phyloP scores from a whole-genome alignment of 2,329 filamentous ascomycete species.

The Arthrinium puccinioides region DNA sequence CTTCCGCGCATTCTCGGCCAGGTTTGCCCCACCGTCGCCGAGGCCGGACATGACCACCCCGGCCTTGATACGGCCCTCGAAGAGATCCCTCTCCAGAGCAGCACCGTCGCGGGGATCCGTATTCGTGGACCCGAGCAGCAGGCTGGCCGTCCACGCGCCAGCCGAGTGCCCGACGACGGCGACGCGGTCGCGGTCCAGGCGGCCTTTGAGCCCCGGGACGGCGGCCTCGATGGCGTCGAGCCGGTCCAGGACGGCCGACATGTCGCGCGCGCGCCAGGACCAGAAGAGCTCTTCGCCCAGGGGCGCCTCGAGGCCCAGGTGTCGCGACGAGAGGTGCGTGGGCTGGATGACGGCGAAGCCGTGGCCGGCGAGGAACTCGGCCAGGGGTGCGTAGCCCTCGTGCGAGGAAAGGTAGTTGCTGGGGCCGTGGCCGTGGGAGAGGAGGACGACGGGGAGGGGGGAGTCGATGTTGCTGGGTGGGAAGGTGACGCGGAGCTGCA shows the following conservation, averaged over 20 bases:
- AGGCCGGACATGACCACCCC: slow-evolving; percentile 26
- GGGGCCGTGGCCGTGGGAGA: slow-evolving; percentile 31
- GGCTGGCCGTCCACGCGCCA: slow-evolving; percentile 23
- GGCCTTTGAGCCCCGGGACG: slow-evolving; percentile 22
- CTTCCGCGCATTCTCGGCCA: slow-evolving; percentile 19
- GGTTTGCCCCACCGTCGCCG: slow-evolving; percentile 21
- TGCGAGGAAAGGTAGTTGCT: slow-evolving; percentile 32
- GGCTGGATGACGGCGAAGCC: slow-evolving; percentile 36
- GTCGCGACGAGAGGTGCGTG: slow-evolving; percentile 29
- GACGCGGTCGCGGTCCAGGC: slow-evolving; percentile 24
- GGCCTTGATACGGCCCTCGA: slow-evolving; percentile 28
- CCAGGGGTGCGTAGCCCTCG: slow-evolving; percentile 32
- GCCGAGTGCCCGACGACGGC: slow-evolving; percentile 32
- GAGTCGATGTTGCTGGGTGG: slow-evolving; percentile 17
- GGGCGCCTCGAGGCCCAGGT: slow-evolving; percentile 13
- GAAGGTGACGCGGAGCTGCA: slow-evolving; percentile 24
- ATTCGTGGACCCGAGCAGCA: slow-evolving; percentile 28
- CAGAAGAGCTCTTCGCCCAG: slow-evolving; percentile 21
- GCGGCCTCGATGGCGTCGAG: slow-evolving; percentile 27
- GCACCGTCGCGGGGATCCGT: slow-evolving; percentile 21
- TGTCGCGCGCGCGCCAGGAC: slow-evolving; percentile 26
- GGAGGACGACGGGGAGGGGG: slow-evolving; percentile 29
- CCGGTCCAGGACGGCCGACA: slow-evolving; percentile 27
- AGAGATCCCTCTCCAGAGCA: slow-evolving; percentile 2
- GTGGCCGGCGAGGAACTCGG: slow-evolving; percentile 32